phyloP scores from a whole-genome alignment of 192 early-diverging fungal species.

The Podochytrium sp. region DNA sequence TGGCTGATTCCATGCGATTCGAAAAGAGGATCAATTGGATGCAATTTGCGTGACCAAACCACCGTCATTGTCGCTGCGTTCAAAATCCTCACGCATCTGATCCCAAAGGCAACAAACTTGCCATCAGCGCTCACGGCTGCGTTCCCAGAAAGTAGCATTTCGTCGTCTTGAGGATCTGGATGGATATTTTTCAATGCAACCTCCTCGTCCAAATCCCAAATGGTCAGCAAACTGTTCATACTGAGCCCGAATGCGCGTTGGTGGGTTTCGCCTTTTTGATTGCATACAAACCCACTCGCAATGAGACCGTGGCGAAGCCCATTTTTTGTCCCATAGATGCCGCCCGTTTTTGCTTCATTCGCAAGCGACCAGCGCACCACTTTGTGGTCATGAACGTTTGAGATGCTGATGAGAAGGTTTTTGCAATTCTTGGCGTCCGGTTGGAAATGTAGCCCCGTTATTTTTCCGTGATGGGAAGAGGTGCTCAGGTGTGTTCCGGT shows the following conservation, averaged over 20 bases:
- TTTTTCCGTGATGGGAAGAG: neutral
- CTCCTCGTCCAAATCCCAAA: slow-evolving; percentile 20
- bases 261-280: neutral
- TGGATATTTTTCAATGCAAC: slow-evolving; percentile 5
- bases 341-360: slow-evolving; percentile 1
- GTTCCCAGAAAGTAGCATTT: slow-evolving; percentile 5
- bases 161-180: slow-evolving; percentile 22
- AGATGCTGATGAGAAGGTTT: neutral
- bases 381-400: neutral
- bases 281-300: slow-evolving; percentile 7
- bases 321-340: slow-evolving; percentile 5
- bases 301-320: slow-evolving; percentile 4
- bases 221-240: slow-evolving; percentile 8
- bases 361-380: slow-evolving; percentile 6
- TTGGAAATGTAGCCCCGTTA: slow-evolving; percentile 28
- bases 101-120: slow-evolving; percentile 16
- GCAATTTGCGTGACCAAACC: slow-evolving; percentile 9
- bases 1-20: slow-evolving; percentile 18
- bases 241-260: slow-evolving; percentile 16
- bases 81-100: slow-evolving; percentile 1
- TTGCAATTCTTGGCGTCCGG: neutral
- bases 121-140: slow-evolving; percentile 20
- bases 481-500: slow-evolving; percentile 8
- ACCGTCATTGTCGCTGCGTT: neutral
- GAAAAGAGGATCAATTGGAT: slow-evolving; percentile 3